Evolutionary conservation across 768 basidiomycete species (phyloP).

Genomic region (Lactarius hengduanensis): DNA sequence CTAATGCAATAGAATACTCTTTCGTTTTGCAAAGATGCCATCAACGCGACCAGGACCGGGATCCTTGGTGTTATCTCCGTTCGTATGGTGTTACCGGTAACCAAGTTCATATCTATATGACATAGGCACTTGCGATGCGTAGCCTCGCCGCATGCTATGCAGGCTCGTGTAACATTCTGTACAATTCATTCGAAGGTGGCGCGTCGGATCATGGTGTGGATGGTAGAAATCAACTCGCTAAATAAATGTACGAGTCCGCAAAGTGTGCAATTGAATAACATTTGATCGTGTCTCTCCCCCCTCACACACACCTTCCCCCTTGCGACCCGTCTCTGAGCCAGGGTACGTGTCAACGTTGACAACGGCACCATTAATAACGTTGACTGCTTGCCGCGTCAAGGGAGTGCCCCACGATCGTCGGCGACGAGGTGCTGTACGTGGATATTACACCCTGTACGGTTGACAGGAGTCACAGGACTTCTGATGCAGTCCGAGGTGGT

Average conservation of each 20-base stretch:
- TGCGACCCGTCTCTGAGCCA: not conserved
- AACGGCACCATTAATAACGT: not conserved
- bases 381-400: slow-evolving; percentile 30
- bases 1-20: not conserved
- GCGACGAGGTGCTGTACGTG: slow-evolving; percentile 38
- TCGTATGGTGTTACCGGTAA: not conserved
- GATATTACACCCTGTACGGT: slow-evolving; percentile 43
- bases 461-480: slow-evolving; percentile 33
- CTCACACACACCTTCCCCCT: not conserved
- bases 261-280: not conserved
- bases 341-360: not conserved
- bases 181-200: not conserved
- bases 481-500: slow-evolving; percentile 37
- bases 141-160: not conserved
- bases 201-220: not conserved
- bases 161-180: not conserved
- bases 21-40: not conserved
- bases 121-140: not conserved
- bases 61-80: not conserved
- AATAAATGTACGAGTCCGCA: not conserved
- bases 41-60: not conserved
- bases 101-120: not conserved
- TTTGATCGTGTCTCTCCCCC: not conserved
- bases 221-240: not conserved
- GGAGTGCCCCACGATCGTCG: slow-evolving; percentile 42